phyloP scores from a whole-genome alignment of 2,329 filamentous ascomycete genomes.

The Botrytis deweyae region DNA sequence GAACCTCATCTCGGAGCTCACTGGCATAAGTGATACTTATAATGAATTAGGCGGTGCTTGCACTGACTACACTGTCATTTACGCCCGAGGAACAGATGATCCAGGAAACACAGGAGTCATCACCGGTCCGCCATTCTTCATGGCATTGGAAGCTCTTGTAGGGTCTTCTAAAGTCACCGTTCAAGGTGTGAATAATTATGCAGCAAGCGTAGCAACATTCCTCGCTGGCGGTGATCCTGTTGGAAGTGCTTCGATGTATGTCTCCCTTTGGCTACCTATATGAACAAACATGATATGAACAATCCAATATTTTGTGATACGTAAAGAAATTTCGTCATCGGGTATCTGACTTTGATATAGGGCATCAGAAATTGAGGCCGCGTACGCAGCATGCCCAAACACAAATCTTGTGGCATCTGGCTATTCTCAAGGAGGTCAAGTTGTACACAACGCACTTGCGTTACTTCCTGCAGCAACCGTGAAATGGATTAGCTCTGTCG shows the following conservation, averaged over 20 bases:
- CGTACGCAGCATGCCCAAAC: constrained; percentile 41
- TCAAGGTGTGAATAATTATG: constrained; percentile 39
- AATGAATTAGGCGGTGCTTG: constrained; percentile 33
- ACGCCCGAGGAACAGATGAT: constrained; percentile 50
- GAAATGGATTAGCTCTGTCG: constrained; percentile 42
- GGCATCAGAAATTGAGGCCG: constrained; percentile 39
- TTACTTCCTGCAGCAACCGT: constrained; percentile 35
- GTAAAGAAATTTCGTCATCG: neutral
- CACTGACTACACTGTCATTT: constrained; percentile 46
- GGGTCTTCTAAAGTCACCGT: constrained; percentile 30
- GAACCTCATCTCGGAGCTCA: constrained; percentile 26
- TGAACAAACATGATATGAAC: neutral
- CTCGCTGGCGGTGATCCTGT: constrained; percentile 32
- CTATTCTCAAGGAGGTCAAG: constrained; percentile 47
- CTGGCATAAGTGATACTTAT: constrained; percentile 33
- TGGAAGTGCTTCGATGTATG: constrained; percentile 35
- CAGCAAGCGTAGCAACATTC: constrained; percentile 37
- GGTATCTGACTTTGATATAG: constrained; percentile 23
- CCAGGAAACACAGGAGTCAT: constrained; percentile 47
- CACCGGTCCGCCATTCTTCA: constrained; percentile 39
- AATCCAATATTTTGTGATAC: neutral
- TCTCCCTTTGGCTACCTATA: neutral
- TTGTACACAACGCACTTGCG: constrained; percentile 45
- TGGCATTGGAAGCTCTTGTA: constrained; percentile 29
- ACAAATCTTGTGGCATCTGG: constrained; percentile 44